These are phyloP conservation scores for Cladorrhinum sp. DNA, from an alignment of 2,329 filamentous ascomycete species.

Conservation along the genomic window DNA sequence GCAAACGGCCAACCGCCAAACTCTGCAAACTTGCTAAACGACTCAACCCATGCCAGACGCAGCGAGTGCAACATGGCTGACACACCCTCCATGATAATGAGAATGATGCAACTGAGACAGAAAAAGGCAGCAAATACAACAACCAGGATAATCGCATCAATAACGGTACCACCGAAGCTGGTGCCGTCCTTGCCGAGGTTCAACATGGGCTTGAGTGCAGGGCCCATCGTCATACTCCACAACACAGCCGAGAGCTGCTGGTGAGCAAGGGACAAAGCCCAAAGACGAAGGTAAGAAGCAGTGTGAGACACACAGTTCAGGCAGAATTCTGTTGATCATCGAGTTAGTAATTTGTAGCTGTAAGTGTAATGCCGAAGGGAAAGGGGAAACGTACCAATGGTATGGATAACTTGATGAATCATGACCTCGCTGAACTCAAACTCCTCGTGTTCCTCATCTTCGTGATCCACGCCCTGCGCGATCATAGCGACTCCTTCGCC, in stretches of 20 bases:
- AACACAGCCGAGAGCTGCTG: constrained; percentile 94
- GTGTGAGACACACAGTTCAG: constrained; percentile 99
- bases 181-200: constrained; percentile 49
- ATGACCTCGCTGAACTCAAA: constrained; percentile 97
- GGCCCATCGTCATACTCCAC: constrained; percentile 91
- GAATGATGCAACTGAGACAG: constrained; percentile 62
- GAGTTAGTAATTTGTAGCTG: constrained; percentile 30
- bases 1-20: constrained; percentile 84
- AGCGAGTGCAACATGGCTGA: constrained; percentile 79
- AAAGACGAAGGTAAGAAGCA: constrained; percentile 95
- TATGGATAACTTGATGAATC: constrained; percentile 99
- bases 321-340: constrained; percentile 72
- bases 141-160: constrained; percentile 78
- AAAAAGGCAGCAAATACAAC: constrained; percentile 88
- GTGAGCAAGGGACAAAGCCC: constrained; percentile 94
- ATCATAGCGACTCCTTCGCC: constrained; percentile 85
- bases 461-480: constrained; percentile 68
- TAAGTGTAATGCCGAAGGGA: neutral
- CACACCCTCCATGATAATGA: constrained; percentile 94
- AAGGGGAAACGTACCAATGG: constrained; percentile 69
- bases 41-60: constrained; percentile 93
- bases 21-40: constrained; percentile 96
- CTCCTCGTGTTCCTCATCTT: constrained; percentile 78
- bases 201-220: constrained; percentile 53
- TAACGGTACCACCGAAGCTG: constrained; percentile 31